Evolutionary conservation across 805 yeast species (phyloP), one percentile per base, ranked within the genome.

Genomic region (Saccharomycopsis amapae): DNA sequence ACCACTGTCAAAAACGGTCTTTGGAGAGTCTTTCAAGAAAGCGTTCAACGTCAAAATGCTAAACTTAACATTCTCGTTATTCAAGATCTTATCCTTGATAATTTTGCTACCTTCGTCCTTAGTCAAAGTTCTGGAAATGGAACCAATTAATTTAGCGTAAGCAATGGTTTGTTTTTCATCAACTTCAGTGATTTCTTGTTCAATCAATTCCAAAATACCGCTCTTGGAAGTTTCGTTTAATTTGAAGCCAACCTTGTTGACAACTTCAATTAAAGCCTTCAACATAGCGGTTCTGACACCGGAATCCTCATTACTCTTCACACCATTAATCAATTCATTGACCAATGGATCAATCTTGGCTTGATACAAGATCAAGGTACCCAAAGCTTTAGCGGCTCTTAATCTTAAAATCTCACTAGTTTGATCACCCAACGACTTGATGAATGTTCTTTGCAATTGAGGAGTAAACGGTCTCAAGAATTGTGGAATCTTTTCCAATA

Each of bases 361-460:
- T 64, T 89, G 97, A 59, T 82, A 80, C 58, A 80, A 82, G 57
- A 90, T 85, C 59, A 93, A 73, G 7, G 89, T 78, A 43, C 96
- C 96, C 55, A 93, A 68, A 0, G 96, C 97, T 52, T 72, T 75
- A 24, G 95, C 97, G 12, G 98, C 96, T 52, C 95, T 76, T 5
- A 78, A 63, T 54, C 97, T 75, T 57, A 93, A 69, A 6, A 74
- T 64, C 42, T 83, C 94, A 56, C 81, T 84, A 2, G 75, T 58
- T 1, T 84, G 70, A 65, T 93, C 98, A 42, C 86, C 75, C 54
- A 93, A 69, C 2, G 96, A 85, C 61, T 94, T 84, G 35, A 90
- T 95, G 67, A 93, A 93, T 1, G 98, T 93, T 61, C 99, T 77
- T 67, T 93, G 98, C 55, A 93, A 73, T 68, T 93, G 99, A 6